Evolutionary conservation across 106 monocot species (phyloP).

Genomic region (Amphibolis antarctica): DNA sequence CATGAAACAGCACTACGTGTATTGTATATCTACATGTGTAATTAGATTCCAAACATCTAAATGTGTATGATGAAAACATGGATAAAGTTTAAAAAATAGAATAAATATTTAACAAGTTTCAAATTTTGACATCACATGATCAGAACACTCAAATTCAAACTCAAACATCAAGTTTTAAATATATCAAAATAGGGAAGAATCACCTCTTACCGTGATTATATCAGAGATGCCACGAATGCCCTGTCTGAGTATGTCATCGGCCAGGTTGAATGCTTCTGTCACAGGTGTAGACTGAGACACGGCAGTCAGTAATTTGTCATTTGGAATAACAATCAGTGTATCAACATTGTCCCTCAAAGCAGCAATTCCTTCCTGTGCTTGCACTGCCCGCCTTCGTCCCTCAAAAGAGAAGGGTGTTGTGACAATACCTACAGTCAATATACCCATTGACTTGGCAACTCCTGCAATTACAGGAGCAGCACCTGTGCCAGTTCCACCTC

Average conservation of each 20-base stretch:
- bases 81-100: too few relatives aligned
- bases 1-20: too few relatives aligned
- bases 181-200: not conserved
- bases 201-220: conserved; percentile 53
- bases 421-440: conserved; percentile 78
- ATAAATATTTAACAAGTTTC: too few relatives aligned
- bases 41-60: too few relatives aligned
- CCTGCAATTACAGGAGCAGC: conserved; percentile 82
- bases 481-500: conserved; percentile 82
- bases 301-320: conserved; percentile 82
- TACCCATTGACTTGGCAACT: conserved; percentile 75
- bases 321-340: conserved; percentile 84
- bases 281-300: conserved; percentile 87
- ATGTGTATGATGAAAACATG: too few relatives aligned
- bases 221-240: conserved; percentile 93
- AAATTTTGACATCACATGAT: too few relatives aligned
- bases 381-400: conserved; percentile 66
- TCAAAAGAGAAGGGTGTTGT: conserved; percentile 88
- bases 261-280: conserved; percentile 87
- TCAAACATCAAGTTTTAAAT: too few relatives aligned
- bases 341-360: conserved; percentile 72
- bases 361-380: conserved; percentile 88
- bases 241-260: conserved; percentile 85
- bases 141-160: too few relatives aligned
- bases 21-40: too few relatives aligned